Evolutionary conservation across 1,139 yeast genomes (phyloP), one percentile per base, ranked within the genome.

Genomic region (Kurtzmaniella quercitrusa): DNA sequence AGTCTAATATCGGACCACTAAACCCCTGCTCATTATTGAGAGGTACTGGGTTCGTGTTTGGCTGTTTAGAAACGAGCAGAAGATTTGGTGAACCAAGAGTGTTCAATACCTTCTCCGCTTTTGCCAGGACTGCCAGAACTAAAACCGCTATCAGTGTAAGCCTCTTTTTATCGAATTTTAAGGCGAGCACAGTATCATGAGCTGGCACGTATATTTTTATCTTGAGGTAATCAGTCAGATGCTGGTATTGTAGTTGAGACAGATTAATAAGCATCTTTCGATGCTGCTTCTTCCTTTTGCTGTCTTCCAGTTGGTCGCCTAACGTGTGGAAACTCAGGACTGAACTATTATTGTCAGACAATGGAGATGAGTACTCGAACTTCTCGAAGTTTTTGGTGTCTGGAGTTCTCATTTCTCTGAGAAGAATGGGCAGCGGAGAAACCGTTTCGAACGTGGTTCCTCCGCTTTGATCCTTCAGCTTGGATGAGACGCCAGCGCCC

Each of bases 1-100:
- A 44, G n/a, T 44, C 44, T 38, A 44, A 23, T 15, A 44, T 40
- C 10, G 29, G 44, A n/a, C 41, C 33, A 19, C 33, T 41, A 8
- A 44, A 36, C 12, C 44, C 37, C 8, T 41, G 27, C 14, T 34
- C 42, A 34, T 40, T 27, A 23, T 37, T 34, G 9, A 44, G 23
- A 15, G 31, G 44, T 9, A 44, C 44, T 4, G 44, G 27, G 19
- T 41, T 41, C 12, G n/a, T 17, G n/a, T 41, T 17, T 12, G 41
- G 24, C 14, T 38, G 41, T 18, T 41, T 44, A 23, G 42, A 41
- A 5, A 44, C 46, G 11, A 44, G 18, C 34, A 36, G 38, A 36
- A 36, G 27, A 11, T 36, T 15, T 19, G 38, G 38, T 5, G 15
- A 9, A 12, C 12, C 15, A 9, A 9, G 14, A 11, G 14, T 18